Conservation (phyloP, 2,329 filamentous ascomycete genomes). For the Penicillium sp. region DNA sequence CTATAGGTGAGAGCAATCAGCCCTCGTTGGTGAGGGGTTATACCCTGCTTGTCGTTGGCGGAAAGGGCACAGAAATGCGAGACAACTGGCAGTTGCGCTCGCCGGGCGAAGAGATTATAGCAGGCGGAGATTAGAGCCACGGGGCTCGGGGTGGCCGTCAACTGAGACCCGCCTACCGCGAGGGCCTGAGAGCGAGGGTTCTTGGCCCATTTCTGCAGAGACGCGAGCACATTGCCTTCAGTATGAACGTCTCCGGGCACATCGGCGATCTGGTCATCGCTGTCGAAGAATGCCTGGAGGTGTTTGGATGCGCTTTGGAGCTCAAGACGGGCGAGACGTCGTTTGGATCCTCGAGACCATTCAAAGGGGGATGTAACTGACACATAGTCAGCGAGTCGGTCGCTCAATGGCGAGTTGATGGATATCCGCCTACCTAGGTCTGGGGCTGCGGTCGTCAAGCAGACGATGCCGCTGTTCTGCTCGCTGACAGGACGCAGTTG, state of each 20-base stretch:
- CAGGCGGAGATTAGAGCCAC: constrained; percentile 34
- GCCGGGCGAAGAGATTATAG: constrained; percentile 30
- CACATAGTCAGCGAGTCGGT: constrained; percentile 1
- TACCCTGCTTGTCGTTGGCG: constrained; percentile 16
- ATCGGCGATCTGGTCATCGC: constrained; percentile 32
- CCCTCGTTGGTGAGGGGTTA: constrained; percentile 28
- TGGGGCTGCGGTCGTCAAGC: constrained; percentile 31
- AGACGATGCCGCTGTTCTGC: constrained; percentile 29
- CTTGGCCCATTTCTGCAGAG: constrained; percentile 35
- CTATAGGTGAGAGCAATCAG: constrained; percentile 39
- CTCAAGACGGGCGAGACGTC: constrained; percentile 32
- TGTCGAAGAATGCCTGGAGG: constrained; percentile 35
- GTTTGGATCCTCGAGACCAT: constrained; percentile 31
- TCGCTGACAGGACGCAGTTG: constrained; percentile 25
- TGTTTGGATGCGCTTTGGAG: constrained; percentile 35
- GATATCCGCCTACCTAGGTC: constrained; percentile 28
- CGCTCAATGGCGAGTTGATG: neutral
- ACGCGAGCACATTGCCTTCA: constrained; percentile 25
- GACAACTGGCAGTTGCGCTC: constrained; percentile 31
- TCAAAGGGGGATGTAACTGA: constrained; percentile 28
- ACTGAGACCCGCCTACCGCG: constrained; percentile 29
- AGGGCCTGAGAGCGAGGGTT: constrained; percentile 32
- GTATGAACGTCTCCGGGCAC: constrained; percentile 29
- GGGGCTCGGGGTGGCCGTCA: constrained; percentile 25
- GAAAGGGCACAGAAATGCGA: constrained; percentile 37